phyloP scores from a whole-genome alignment of 75 land plant genomes.

The Cryptomeria japonica region DNA sequence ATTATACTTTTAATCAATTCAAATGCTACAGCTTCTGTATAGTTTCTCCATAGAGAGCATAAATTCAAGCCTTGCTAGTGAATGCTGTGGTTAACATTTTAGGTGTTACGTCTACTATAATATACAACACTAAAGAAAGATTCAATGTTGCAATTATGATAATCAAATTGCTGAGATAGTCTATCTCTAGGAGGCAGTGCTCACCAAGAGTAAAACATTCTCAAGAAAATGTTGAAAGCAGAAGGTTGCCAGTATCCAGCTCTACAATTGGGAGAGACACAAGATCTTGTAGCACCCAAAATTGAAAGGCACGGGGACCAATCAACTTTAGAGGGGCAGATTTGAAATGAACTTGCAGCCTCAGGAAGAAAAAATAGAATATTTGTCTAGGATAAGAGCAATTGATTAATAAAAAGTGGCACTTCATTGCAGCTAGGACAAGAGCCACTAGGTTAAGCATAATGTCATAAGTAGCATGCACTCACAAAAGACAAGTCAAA shows the following conservation, averaged over 20 bases:
- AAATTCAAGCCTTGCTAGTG: slow-evolving; percentile 27
- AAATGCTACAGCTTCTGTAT: slow-evolving; percentile 30
- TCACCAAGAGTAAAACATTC: neutral
- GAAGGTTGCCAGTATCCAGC: neutral
- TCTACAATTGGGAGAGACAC: neutral
- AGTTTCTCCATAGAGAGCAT: slow-evolving; percentile 23
- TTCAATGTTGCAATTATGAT: slow-evolving; percentile 22
- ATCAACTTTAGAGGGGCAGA: too few relatives aligned
- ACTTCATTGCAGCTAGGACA: neutral
- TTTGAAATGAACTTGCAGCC: neutral
- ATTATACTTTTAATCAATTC: slow-evolving; percentile 34
- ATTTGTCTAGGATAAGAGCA: neutral
- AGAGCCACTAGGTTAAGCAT: neutral
- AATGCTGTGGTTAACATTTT: slow-evolving; percentile 28
- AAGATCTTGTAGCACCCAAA: too few relatives aligned
- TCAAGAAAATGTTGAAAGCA: neutral
- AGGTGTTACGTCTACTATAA: slow-evolving; percentile 37
- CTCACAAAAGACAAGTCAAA: neutral
- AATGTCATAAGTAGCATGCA: neutral
- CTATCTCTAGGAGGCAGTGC: slow-evolving; percentile 19
- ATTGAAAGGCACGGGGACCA: too few relatives aligned
- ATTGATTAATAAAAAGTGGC: neutral
- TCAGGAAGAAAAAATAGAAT: neutral
- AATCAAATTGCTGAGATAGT: slow-evolving; percentile 28
- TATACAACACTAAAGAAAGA: slow-evolving; percentile 26